phyloP scores from a whole-genome alignment of 768 basidiomycete species.

The Dentipellis fragilis region DNA sequence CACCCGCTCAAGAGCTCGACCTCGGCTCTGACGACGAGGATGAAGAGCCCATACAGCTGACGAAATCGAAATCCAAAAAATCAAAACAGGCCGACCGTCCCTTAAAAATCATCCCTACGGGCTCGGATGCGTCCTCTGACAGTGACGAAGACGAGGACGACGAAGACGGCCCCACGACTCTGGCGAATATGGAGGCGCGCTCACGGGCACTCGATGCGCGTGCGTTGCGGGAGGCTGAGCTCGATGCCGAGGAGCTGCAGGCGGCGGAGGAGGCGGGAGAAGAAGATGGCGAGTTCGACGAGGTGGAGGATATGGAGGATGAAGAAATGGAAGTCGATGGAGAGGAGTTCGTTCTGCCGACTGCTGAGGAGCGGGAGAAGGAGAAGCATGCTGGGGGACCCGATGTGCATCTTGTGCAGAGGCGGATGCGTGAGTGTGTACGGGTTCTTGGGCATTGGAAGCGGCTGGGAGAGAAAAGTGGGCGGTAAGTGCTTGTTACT shows the following conservation, averaged over 20 bases:
- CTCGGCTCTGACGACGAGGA: conserved; percentile 55
- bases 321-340: conserved; percentile 30
- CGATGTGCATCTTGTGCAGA: conserved; percentile 67
- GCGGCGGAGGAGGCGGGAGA: conserved; percentile 37
- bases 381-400: conserved; percentile 62
- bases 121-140: conserved; percentile 38
- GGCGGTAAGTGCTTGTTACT: conserved; percentile 39
- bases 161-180: conserved; percentile 49
- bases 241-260: conserved; percentile 59
- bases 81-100: conserved; percentile 44
- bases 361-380: conserved; percentile 58
- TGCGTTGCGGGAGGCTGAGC: conserved; percentile 55
- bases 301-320: conserved; percentile 27
- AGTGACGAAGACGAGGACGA: conserved; percentile 29
- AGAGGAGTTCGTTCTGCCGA: conserved; percentile 49
- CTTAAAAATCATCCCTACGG: conserved; percentile 38
- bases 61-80: conserved; percentile 30
- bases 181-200: conserved; percentile 73
- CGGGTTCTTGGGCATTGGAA: conserved; percentile 66
- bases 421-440: conserved; percentile 71
- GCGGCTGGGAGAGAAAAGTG: conserved; percentile 45
- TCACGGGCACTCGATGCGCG: conserved; percentile 68
- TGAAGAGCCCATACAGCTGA: conserved; percentile 22
- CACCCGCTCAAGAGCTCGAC: conserved; percentile 49
- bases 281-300: conserved; percentile 42